phyloP scores from a whole-genome alignment of 352 stramenopile species.

The Thraustotheca clavata region DNA sequence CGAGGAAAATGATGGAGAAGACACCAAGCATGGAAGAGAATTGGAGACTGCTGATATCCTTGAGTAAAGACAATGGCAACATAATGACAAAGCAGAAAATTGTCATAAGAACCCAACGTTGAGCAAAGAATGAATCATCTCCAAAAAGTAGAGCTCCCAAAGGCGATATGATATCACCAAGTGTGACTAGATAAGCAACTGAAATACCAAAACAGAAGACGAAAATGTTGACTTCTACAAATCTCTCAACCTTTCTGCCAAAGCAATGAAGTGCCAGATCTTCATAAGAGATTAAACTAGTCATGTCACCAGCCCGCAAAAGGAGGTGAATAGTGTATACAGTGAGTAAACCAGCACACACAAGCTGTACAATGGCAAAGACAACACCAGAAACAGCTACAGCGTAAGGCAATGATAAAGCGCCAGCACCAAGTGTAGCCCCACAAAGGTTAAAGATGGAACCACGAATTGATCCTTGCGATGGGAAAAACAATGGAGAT shows the following conservation, averaged over 20 bases:
- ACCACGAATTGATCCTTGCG: constrained; percentile 70
- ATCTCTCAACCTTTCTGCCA: constrained; percentile 65
- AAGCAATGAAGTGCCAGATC: constrained; percentile 77
- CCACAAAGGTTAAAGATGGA: constrained; percentile 80
- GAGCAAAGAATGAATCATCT: constrained; percentile 38
- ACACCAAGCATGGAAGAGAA: constrained; percentile 79
- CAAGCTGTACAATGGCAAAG: constrained; percentile 68
- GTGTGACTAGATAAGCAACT: constrained; percentile 71
- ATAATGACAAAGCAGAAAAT: constrained; percentile 68
- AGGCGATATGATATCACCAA: constrained; percentile 74
- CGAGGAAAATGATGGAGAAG: constrained; percentile 76
- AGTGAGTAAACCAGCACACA: constrained; percentile 55
- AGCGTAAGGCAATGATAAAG: constrained; percentile 71
- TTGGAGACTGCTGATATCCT: constrained; percentile 77
- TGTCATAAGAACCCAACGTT: constrained; percentile 73
- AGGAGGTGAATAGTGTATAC: constrained; percentile 78
- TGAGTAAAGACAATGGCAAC: constrained; percentile 70
- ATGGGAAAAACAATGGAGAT: constrained; percentile 68
- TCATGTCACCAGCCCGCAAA: constrained; percentile 64
- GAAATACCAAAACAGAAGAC: constrained; percentile 81
- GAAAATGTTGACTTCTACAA: constrained; percentile 77
- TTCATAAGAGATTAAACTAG: constrained; percentile 82
- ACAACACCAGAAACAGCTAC: constrained; percentile 67
- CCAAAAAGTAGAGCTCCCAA: constrained; percentile 70
- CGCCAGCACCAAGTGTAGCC: constrained; percentile 65